Conservation (phyloP, 2,329 filamentous ascomycete species). For the Teratosphaeria epicoccoides region DNA sequence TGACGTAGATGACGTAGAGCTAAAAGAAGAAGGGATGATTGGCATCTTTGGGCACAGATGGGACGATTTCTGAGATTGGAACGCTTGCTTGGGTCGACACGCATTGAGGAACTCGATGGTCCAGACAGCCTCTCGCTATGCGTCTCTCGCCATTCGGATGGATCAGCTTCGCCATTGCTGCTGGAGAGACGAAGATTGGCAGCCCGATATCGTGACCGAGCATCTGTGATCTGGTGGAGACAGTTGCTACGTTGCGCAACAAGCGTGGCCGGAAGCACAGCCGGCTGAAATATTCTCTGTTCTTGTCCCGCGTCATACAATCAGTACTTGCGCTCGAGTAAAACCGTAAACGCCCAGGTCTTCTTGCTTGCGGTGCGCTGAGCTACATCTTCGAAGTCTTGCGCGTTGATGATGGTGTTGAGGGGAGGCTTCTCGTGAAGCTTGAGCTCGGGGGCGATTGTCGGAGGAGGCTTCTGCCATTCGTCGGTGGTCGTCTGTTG, state of each 20-base stretch:
- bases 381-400: conserved; percentile 37
- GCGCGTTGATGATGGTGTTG: conserved; percentile 36
- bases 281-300: conserved; percentile 33
- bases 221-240: conserved; percentile 26
- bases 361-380: conserved; percentile 27
- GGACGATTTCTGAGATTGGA: conserved; percentile 23
- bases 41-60: conserved; percentile 10
- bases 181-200: conserved; percentile 29
- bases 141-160: conserved; percentile 30
- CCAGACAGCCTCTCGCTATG: conserved; percentile 22
- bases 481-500: conserved; percentile 16
- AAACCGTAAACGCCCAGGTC: conserved; percentile 35
- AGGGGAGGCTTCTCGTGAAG: conserved; percentile 34
- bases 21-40: conserved; percentile 44
- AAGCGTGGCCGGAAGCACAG: conserved; percentile 39
- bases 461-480: conserved; percentile 22
- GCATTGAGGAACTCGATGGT: conserved; percentile 20
- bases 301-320: conserved; percentile 36
- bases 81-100: conserved; percentile 26
- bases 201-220: conserved; percentile 24
- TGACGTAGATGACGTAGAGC: conserved; percentile 52
- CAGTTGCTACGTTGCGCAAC: conserved; percentile 29
- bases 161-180: conserved; percentile 28
- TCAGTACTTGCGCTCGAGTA: conserved; percentile 44
- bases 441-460: conserved; percentile 20